These are phyloP conservation scores for Tubosaeta sp. DNA, from an alignment of 768 basidiomycete genomes.

Conservation along the genomic window DNA sequence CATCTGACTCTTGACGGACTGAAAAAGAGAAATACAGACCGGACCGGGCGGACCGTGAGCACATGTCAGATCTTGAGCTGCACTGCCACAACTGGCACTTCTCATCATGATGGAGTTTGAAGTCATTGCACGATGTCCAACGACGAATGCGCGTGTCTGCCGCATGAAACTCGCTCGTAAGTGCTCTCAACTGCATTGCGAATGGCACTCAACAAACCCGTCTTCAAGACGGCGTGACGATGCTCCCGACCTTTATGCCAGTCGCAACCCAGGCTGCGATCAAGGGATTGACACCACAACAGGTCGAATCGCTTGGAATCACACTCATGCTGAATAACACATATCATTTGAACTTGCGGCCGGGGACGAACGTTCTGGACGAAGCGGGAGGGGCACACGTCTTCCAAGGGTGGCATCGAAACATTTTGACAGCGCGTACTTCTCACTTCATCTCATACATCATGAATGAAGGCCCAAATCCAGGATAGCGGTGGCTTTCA, in stretches of 20 bases:
- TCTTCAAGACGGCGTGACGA: constrained; percentile 66
- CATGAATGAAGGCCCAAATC: neutral
- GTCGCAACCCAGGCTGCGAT: constrained; percentile 91
- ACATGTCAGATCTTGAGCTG: neutral
- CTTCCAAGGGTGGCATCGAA: constrained; percentile 86
- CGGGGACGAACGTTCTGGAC: constrained; percentile 69
- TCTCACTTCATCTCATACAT: neutral
- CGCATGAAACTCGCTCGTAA: constrained; percentile 78
- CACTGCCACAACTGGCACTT: constrained; percentile 15
- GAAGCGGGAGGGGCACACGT: constrained; percentile 82
- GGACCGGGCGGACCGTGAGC: constrained; percentile 16
- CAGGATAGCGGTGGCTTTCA: constrained; percentile 92
- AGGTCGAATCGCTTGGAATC: constrained; percentile 77
- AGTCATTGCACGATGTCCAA: constrained; percentile 74
- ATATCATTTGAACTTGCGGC: constrained; percentile 85
- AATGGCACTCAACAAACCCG: neutral
- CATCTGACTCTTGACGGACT: constrained; percentile 12
- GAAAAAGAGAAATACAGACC: constrained; percentile 8
- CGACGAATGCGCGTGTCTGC: constrained; percentile 81
- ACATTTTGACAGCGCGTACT: constrained; percentile 70
- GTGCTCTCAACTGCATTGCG: constrained; percentile 22
- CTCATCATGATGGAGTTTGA: constrained; percentile 67
- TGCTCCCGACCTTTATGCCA: constrained; percentile 91
- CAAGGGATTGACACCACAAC: constrained; percentile 84
- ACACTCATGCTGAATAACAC: constrained; percentile 88